These are phyloP conservation scores for Beauveria sp. DNA, from an alignment of 2,329 filamentous ascomycete species.

Conservation along the genomic window DNA sequence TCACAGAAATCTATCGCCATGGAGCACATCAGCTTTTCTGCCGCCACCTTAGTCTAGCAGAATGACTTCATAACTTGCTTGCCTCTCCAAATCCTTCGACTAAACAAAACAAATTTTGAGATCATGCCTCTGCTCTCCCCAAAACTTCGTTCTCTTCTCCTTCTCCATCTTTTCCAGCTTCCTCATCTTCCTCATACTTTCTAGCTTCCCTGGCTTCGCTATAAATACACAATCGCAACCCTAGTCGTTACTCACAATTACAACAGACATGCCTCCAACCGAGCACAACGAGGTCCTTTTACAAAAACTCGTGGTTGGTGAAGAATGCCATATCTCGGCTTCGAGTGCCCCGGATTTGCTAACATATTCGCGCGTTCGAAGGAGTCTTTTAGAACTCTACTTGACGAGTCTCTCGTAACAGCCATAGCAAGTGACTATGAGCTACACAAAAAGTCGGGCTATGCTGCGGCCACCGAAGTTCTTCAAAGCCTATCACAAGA, in stretches of 20 bases:
- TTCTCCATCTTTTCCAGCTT: neutral
- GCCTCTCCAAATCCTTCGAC: neutral
- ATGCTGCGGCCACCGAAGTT: constrained; percentile 46
- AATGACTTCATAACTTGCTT: neutral
- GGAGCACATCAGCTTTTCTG: neutral
- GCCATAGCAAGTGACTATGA: constrained; percentile 71
- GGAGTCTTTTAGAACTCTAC: constrained; percentile 63
- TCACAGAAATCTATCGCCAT: neutral
- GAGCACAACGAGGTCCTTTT: constrained; percentile 1
- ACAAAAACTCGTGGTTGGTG: constrained; percentile 2
- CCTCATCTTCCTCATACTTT: neutral
- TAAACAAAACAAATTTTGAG: neutral
- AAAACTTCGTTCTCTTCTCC: neutral
- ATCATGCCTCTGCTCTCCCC: neutral
- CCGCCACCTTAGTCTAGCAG: neutral
- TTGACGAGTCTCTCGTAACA: constrained; percentile 72
- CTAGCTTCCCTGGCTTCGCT: neutral
- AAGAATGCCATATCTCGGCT: neutral
- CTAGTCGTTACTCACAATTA: too few species aligned
- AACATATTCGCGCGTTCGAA: constrained; percentile 23
- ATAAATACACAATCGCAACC: neutral
- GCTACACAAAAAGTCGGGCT: constrained; percentile 42
- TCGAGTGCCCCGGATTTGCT: neutral
- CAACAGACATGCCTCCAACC: neutral
- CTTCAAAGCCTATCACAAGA: constrained; percentile 59